Base-by-base conservation (phyloP, 2,329 filamentous ascomycete genomes). In the Oidium heveae region DNA sequence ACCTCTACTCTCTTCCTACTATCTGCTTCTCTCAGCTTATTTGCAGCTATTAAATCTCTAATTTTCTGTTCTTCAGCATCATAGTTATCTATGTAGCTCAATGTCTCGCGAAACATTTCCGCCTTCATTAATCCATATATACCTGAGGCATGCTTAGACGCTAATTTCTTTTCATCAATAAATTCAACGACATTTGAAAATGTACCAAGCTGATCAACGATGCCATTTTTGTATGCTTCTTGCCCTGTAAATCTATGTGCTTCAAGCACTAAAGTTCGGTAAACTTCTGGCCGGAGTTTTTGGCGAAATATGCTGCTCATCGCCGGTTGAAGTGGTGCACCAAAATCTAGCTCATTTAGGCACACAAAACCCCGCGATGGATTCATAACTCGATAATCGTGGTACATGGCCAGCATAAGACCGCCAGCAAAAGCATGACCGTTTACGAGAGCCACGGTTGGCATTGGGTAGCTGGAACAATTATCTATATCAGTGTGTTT, bases 351-450 rank as follows among this genome's bases (percentile, higher is more conserved):
- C 69, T 91, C 85, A 66, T 89, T 89, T 60, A 91, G 69, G 67
- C 85, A 89, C 41, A 84, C 66, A 67, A 78, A 88, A n/a, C 85
- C 86, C 20, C 74, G 72, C 1, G 72, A 63, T 0, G 80, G 75
- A 63, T 82, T 82, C 70, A 85, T 83, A 60, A 91, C 72, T 32
- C 86, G 77, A 69, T 91, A 91, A 68, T 89, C 84, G 67, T 88
- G 84, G 68, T 83, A 78, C 75, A 86, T 84, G 56, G 83, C 77
- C 10, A 83, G 70, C 80, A 91, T 88, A 57, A 88, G 71, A n/a
- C 83, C 85, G 49, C 77, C 85, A 6, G 85, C 86, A 65, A 87
- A 91, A 55, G 80, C 78, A 66, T 93, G 86, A 22, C 85, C 28
- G 9, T 32, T 32, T 8, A 32, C 28, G 28, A 32, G 28, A 32